phyloP scores from a whole-genome alignment of 371 early-diverging fungal genomes.

The Mortierella polycephala region DNA sequence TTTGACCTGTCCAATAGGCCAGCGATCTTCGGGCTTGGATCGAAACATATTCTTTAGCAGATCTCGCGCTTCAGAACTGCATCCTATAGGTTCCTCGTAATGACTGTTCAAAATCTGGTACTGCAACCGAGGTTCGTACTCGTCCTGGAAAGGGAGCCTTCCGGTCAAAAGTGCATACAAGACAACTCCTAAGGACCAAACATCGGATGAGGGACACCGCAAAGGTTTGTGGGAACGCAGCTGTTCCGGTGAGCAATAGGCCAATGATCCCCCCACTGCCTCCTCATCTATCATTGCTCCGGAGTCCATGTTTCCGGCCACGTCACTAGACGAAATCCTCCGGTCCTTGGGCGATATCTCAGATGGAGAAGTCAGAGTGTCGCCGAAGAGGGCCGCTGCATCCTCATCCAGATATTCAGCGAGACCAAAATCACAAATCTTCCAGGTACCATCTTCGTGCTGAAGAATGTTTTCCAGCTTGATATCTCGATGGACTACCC shows the following conservation, averaged over 20 bases:
- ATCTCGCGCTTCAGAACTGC: conserved; percentile 28
- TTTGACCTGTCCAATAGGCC: conserved; percentile 41
- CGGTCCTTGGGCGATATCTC: neutral
- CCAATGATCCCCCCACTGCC: conserved; percentile 74
- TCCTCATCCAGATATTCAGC: conserved; percentile 62
- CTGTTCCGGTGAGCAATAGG: conserved; percentile 86
- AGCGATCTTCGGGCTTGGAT: conserved; percentile 37
- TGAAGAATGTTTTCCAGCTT: conserved; percentile 93
- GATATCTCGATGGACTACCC: conserved; percentile 90
- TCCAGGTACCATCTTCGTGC: conserved; percentile 63
- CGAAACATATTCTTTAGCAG: conserved; percentile 36
- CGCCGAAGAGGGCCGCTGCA: conserved; percentile 37
- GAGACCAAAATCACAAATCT: conserved; percentile 93
- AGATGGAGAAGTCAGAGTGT: conserved; percentile 15
- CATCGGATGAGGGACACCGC: conserved; percentile 69
- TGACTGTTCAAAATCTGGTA: conserved; percentile 70
- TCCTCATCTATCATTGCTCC: conserved; percentile 12
- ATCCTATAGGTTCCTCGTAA: conserved; percentile 56
- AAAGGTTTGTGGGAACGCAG: conserved; percentile 56
- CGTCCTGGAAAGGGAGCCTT: conserved; percentile 80
- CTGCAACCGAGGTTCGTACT: conserved; percentile 77
- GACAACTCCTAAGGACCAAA: conserved; percentile 89
- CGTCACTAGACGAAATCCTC: neutral
- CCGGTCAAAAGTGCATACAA: conserved; percentile 80
- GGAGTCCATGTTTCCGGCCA: neutral